Conservation (phyloP, 2,329 filamentous ascomycete species). For the Fusarium buxicola region DNA sequence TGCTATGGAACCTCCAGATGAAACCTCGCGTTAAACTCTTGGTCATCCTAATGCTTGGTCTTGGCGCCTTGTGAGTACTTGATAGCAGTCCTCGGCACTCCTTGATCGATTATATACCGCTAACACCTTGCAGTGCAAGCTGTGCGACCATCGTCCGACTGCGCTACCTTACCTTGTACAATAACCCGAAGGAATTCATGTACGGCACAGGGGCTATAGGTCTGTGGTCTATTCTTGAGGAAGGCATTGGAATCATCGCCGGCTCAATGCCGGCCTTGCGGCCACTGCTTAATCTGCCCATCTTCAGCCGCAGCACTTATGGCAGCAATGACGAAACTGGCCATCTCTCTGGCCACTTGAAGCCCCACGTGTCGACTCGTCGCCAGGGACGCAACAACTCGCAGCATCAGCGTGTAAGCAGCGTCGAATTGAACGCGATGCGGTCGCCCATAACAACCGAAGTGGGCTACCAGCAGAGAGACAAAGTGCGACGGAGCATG, state of each 20-base stretch:
- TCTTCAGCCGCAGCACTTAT: conserved; percentile 29
- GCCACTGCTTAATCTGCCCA: conserved; percentile 32
- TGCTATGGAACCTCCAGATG: conserved; percentile 47
- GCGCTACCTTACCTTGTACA: conserved; percentile 36
- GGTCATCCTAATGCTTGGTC: conserved; percentile 34
- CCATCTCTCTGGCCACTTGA: conserved; percentile 9
- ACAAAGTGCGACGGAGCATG: too few relatives aligned
- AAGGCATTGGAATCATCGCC: conserved; percentile 41
- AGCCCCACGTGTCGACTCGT: background rate
- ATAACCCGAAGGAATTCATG: conserved; percentile 38
- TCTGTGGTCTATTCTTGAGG: conserved; percentile 40
- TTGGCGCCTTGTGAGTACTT: conserved; percentile 37
- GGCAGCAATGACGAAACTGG: conserved; percentile 15
- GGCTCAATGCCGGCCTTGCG: conserved; percentile 40
- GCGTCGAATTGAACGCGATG: too few relatives aligned
- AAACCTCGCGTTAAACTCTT: conserved; percentile 38
- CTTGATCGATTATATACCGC: background rate
- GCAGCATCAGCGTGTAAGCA: too few relatives aligned
- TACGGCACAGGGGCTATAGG: conserved; percentile 41
- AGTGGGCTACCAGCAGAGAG: too few relatives aligned
- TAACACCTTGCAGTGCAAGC: conserved; percentile 30
- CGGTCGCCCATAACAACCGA: too few relatives aligned
- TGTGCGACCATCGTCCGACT: conserved; percentile 40
- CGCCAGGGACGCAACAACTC: too few relatives aligned
- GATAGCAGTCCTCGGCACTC: rapidly evolving